phyloP scores from a whole-genome alignment of 768 basidiomycete species.

The Rhodotorula taiwanensis region DNA sequence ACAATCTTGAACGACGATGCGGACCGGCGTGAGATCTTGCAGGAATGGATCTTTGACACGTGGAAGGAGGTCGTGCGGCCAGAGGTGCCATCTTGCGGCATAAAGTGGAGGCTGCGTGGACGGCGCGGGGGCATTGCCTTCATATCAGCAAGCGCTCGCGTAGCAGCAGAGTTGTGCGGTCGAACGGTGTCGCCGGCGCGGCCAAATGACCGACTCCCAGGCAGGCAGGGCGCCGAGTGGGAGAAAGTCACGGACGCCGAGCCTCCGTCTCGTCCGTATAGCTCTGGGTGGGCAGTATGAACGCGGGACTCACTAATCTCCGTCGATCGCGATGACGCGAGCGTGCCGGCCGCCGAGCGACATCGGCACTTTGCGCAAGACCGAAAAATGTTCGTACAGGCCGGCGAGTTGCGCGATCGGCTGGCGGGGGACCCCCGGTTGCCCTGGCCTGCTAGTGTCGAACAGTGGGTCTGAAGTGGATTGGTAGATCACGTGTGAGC shows the following conservation, averaged over 20 bases:
- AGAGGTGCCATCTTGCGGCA: slow-evolving; percentile 64
- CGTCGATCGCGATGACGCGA: slow-evolving; percentile 85
- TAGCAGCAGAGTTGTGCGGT: too few species aligned
- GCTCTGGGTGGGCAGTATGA: slow-evolving; percentile 54
- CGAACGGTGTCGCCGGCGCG: too few species aligned
- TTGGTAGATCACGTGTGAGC: too few species aligned
- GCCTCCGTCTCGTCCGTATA: slow-evolving; percentile 44
- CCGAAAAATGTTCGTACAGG: slow-evolving; percentile 66
- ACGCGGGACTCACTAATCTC: slow-evolving; percentile 55
- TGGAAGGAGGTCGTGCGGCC: slow-evolving; percentile 90
- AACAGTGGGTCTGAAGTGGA: not conserved
- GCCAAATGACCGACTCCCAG: too few species aligned
- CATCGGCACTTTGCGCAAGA: slow-evolving; percentile 93
- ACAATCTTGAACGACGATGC: slow-evolving; percentile 79
- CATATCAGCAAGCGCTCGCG: too few species aligned
- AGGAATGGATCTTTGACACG: slow-evolving; percentile 73
- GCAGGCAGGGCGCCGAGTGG: too few species aligned
- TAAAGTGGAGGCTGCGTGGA: slow-evolving; percentile 7
- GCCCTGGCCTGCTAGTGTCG: too few species aligned
- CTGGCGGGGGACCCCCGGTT: too few species aligned
- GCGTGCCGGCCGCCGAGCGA: slow-evolving; percentile 74
- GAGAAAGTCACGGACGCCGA: too few species aligned
- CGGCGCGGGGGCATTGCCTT: too few species aligned
- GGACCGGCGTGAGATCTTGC: slow-evolving; percentile 73
- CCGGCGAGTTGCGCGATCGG: slow-evolving; percentile 47